phyloP scores from a whole-genome alignment of 805 yeast genomes.

The Kuraishia hungarica region DNA sequence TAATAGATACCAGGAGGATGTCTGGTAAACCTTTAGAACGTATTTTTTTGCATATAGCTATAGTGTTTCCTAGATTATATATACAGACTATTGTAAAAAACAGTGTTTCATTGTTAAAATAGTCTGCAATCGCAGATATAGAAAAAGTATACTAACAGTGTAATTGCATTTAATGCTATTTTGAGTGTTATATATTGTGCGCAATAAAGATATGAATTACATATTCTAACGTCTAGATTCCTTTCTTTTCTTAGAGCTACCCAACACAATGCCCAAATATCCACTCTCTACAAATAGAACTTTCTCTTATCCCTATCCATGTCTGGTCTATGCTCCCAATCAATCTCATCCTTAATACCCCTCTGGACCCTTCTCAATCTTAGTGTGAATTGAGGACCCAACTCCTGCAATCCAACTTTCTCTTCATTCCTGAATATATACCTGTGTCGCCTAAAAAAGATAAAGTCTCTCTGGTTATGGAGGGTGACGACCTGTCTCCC shows the following conservation, averaged over 20 bases:
- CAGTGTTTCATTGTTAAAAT: too few species aligned
- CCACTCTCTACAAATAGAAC: constrained; percentile 59
- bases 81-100: neutral
- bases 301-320: constrained; percentile 96
- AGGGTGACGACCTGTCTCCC: constrained; percentile 94
- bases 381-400: constrained; percentile 95
- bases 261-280: neutral
- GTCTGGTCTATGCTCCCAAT: constrained; percentile 94
- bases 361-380: constrained; percentile 81
- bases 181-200: too few species aligned
- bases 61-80: too few species aligned
- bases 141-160: too few species aligned
- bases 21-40: constrained; percentile 55
- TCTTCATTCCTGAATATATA: constrained; percentile 85
- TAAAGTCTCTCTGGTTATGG: constrained; percentile 93
- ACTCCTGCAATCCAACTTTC: constrained; percentile 88
- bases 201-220: too few species aligned
- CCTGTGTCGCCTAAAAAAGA: constrained; percentile 92
- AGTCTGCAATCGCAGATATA: too few species aligned
- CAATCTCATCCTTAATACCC: constrained; percentile 86
- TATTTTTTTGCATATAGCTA: too few species aligned
- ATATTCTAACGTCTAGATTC: too few species aligned
- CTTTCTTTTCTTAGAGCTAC: too few species aligned
- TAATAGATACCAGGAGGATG: constrained; percentile 94
- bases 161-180: too few species aligned